Evolutionary conservation across 2,329 filamentous ascomycete genomes (phyloP), one percentile per base, ranked within the genome.

Genomic region (Fusarium nanum): DNA sequence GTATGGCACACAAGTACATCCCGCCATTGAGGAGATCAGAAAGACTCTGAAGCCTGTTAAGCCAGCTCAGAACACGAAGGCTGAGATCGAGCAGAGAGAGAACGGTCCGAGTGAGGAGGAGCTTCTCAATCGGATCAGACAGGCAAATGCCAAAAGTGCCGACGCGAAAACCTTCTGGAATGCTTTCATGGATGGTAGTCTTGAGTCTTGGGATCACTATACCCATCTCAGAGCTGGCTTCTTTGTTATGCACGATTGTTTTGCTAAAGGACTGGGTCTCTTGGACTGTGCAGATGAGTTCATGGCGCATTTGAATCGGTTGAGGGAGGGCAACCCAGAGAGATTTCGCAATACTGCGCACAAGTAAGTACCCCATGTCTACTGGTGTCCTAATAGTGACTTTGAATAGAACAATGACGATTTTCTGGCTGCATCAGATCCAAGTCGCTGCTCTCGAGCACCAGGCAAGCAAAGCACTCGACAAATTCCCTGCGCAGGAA

Each of bases 351-450:
- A 80, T 41, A 78, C 78, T 2, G 76, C 78, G 0, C 79, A 81
- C 47, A 73, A 68, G 76, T 74, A 69, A 27, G 73, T 62, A 41
- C 23, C 3, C n/a, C 5, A 14, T 7, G 2, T 14, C 0, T 9
- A 7, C 3, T 10, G 1, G 2, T 12, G 4, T 4, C n/a, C 6
- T 12, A 1, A 0, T 7, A 18, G 30, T 59, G 3, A 64, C 4
- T 9, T 5, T 37, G 10, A 28, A 3, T 3, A 78, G 76, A 6
- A 78, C 76, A 3, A 77, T 80, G 75, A 80, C 79, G 0, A 62
- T 76, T 5, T 81, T 81, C 48, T 80, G 79, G 76, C 70, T 81
- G 5, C 67, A 78, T 22, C 76, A 78, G n/a, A 75, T 81, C 1
- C 76, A 78, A 18, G 54, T 76, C 5, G 76, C 79, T 3, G 70